Percentiles rank a stretch among this genome's conserved stretches.
phyloP scores from a whole-genome alignment of 78 protist genomes.

The Bodo saltans region DNA sequence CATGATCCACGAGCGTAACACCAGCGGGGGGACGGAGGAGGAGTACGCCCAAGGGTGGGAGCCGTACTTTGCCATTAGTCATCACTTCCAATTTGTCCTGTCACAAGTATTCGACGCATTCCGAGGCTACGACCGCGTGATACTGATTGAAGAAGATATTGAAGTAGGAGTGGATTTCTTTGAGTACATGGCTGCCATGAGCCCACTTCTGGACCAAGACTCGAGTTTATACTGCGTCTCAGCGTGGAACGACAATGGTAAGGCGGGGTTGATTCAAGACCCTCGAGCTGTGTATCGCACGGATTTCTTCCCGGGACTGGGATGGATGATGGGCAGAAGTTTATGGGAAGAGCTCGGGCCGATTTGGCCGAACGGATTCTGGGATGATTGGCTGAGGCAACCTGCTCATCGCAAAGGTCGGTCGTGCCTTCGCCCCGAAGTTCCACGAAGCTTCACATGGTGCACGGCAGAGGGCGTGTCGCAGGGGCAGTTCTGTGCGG shows the following conservation, averaged over 20 bases:
- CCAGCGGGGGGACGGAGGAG: conserved; percentile 14
- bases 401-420: conserved; percentile 45
- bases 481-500: conserved; percentile 44
- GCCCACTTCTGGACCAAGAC: conserved; percentile 47
- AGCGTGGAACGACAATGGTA: conserved; percentile 85
- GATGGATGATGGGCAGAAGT: conserved; percentile 70
- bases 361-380: conserved; percentile 70
- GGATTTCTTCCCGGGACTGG: conserved; percentile 88
- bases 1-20: conserved; percentile 10
- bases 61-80: conserved; percentile 38
- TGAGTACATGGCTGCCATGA: conserved; percentile 50
- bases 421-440: conserved; percentile 73
- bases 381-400: conserved; percentile 88
- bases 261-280: conserved; percentile 3
- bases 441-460: conserved; percentile 64
- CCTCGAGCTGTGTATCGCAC: conserved; percentile 46
- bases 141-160: conserved; percentile 72
- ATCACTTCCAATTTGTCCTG: conserved; percentile 50
- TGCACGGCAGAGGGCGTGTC: conserved; percentile 55
- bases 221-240: conserved; percentile 58
- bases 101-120: conserved; percentile 12
- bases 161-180: conserved; percentile 74
- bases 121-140: background rate
- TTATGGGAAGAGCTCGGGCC: conserved; percentile 65
- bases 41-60: background rate